Evolutionary conservation across 2,329 filamentous ascomycete genomes (phyloP).

Genomic region (Juglanconis juglandina): DNA sequence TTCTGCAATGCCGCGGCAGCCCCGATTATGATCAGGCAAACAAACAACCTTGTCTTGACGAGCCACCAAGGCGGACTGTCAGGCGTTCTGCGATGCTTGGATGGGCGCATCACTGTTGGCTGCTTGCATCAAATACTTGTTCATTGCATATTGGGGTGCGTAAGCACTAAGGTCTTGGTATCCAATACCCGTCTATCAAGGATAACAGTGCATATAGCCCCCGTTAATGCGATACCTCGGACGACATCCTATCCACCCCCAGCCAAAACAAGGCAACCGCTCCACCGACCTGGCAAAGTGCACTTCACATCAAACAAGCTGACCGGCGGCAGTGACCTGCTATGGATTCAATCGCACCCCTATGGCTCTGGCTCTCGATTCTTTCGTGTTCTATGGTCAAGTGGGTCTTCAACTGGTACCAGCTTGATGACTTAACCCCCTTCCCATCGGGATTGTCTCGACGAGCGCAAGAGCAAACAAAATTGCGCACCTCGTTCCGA

Average conservation of each 20-base stretch:
- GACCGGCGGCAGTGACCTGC: background rate
- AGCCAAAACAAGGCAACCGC: background rate
- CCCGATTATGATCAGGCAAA: slow-evolving; percentile 5
- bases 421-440: background rate
- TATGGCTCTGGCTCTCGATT: background rate
- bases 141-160: background rate
- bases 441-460: background rate
- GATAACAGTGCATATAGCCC: background rate
- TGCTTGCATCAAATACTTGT: background rate
- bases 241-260: slow-evolving; percentile 7
- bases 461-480: slow-evolving; percentile 11
- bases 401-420: background rate
- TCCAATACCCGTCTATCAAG: background rate
- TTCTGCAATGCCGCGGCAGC: background rate
- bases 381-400: background rate
- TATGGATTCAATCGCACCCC: background rate
- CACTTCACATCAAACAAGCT: background rate
- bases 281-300: background rate
- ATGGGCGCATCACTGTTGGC: slow-evolving; percentile 2
- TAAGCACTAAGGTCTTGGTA: background rate
- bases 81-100: background rate
- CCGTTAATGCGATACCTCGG: background rate
- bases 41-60: background rate
- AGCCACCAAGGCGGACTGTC: slow-evolving; percentile 8
- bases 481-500: background rate